phyloP scores from a whole-genome alignment of 768 basidiomycete species.

The Coprinopsis marcescibilis region DNA sequence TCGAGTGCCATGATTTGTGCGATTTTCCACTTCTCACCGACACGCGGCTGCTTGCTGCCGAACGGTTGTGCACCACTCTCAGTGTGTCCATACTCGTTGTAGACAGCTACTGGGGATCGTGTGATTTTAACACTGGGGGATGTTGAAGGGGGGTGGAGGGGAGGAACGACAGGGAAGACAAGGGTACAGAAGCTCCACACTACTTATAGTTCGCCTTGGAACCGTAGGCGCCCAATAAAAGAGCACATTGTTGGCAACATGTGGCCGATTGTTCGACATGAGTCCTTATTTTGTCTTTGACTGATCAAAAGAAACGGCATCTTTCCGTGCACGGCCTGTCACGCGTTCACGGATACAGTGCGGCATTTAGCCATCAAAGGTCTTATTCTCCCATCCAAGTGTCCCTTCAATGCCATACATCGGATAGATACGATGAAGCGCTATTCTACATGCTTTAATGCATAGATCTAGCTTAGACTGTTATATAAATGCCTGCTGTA shows the following conservation, averaged over 20 bases:
- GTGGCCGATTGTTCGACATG: too few species aligned
- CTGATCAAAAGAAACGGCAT: background rate
- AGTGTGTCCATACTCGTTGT: background rate
- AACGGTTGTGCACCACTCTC: background rate
- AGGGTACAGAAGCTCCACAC: background rate
- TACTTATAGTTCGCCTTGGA: too few species aligned
- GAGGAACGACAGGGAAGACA: background rate
- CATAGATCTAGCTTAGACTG: too few species aligned
- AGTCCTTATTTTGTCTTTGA: background rate
- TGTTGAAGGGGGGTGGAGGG: background rate
- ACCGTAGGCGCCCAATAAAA: too few species aligned
- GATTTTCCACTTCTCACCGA: background rate
- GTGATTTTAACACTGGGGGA: background rate
- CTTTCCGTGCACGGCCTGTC: background rate
- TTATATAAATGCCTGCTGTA: too few species aligned
- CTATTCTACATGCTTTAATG: too few species aligned
- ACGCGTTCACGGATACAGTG: too few species aligned
- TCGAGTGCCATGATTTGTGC: background rate
- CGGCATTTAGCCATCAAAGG: too few species aligned
- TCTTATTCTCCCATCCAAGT: too few species aligned
- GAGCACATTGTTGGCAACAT: too few species aligned
- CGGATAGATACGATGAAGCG: too few species aligned
- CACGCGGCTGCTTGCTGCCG: background rate
- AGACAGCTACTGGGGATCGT: background rate
- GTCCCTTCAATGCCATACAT: too few species aligned